phyloP scores from a whole-genome alignment of 345 rosid species.

The Populus pruinosa region DNA sequence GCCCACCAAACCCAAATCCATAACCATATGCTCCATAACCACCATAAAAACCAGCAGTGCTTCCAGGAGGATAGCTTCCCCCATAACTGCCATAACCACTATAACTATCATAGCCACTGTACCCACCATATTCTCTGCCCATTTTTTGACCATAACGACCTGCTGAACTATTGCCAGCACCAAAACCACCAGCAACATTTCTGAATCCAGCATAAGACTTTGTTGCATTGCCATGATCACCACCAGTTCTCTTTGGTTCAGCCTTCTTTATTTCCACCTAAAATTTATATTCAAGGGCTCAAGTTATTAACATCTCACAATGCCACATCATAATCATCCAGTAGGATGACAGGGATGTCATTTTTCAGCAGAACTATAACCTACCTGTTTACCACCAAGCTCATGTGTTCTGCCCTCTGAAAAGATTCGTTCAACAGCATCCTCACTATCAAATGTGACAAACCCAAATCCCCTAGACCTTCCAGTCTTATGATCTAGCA shows the following conservation, averaged over 20 bases:
- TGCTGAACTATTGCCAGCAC: slow-evolving; percentile 7
- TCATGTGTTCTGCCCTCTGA: slow-evolving; percentile 22
- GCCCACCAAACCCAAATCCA: slow-evolving; percentile 43
- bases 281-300: neutral
- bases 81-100: slow-evolving; percentile 38
- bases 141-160: slow-evolving; percentile 15
- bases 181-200: slow-evolving; percentile 11
- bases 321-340: neutral
- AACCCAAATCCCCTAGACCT: slow-evolving; percentile 36
- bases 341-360: neutral
- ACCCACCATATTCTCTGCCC: slow-evolving; percentile 18
- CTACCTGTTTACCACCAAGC: slow-evolving; percentile 32
- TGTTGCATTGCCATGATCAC: slow-evolving; percentile 10
- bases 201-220: slow-evolving; percentile 23
- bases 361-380: neutral
- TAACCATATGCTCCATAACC: slow-evolving; percentile 52
- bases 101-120: slow-evolving; percentile 42
- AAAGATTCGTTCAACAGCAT: slow-evolving; percentile 25
- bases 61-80: slow-evolving; percentile 37
- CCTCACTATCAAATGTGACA: slow-evolving; percentile 33
- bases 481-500: slow-evolving; percentile 33
- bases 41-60: slow-evolving; percentile 34
- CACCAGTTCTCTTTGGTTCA: slow-evolving; percentile 21
- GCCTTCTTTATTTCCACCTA: slow-evolving; percentile 36
- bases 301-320: neutral